Base-by-base conservation (phyloP, 495 filamentous ascomycete genomes). In the Lichenothelia convexa region DNA sequence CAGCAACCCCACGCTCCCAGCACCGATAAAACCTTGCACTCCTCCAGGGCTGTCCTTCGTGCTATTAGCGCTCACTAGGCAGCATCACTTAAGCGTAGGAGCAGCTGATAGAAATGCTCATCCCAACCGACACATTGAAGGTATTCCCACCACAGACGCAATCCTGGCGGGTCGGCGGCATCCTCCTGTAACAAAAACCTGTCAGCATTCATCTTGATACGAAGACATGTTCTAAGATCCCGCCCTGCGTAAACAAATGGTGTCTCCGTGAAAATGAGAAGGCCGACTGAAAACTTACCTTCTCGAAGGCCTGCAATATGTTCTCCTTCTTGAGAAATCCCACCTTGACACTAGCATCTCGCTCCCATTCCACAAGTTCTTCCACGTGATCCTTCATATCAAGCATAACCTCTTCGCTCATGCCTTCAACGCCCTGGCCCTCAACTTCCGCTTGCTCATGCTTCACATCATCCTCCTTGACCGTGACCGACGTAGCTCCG, bases 71-170 rank as follows among this genome's bases (percentile, higher is more conserved):
- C n/a, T n/a, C n/a, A n/a, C n/a, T n/a, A n/a, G n/a, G n/a, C n/a
- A n/a, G n/a, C n/a, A n/a, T n/a, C n/a, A n/a, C n/a, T n/a, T n/a
- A n/a, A n/a, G n/a, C n/a, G n/a, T n/a, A n/a, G n/a, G n/a, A n/a
- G n/a, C n/a, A n/a, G n/a, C n/a, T n/a, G n/a, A n/a, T n/a, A 54
- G 43, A 57, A 53, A 0, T 37, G 37, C 21, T 38, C 11, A 18
- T 57, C 45, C 34, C 44, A 59, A 19, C 32, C 31, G n/a, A 44
- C 48, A 36, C 48, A 56, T 44, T 57, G 19, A 21, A 59, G 44
- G 36, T 57, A 59, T 44, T 59, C 56, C 50, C 50, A 57, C 49
- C 48, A 57, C 20, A 59, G 34, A 15, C 52, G 38, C 17, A 59
- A 38, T 4, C 48, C 52, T 1, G 50, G 44, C 16, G 46, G 42